Evolutionary conservation across 2,329 filamentous ascomycete genomes (phyloP).

Genomic region (Fusarium verticillioides): DNA sequence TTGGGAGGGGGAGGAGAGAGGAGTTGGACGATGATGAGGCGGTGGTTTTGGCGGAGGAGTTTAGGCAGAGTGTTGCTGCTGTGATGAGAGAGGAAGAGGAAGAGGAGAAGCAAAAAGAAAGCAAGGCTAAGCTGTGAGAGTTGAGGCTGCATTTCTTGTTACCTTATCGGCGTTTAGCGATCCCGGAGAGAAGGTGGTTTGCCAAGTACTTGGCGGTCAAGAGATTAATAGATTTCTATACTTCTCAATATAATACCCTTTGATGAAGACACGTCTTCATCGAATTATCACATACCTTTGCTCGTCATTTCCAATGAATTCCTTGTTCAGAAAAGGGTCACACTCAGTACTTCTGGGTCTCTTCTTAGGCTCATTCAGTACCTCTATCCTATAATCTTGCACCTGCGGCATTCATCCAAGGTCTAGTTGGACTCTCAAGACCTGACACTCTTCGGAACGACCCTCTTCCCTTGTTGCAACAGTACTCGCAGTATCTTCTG

Average conservation of each 20-base stretch:
- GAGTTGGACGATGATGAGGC: conserved; percentile 84
- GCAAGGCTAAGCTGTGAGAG: conserved; percentile 53
- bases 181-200: not conserved
- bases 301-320: conserved; percentile 87
- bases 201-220: not conserved
- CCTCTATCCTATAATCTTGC: conserved; percentile 62
- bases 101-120: conserved; percentile 23
- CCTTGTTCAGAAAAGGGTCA: conserved; percentile 77
- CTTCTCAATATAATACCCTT: conserved; percentile 20
- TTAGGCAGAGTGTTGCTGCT: conserved; percentile 62
- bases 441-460: conserved; percentile 87
- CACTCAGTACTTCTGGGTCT: not conserved
- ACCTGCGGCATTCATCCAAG: conserved; percentile 80
- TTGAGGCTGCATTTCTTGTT: conserved; percentile 7
- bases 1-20: conserved; percentile 76
- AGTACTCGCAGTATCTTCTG: conserved; percentile 78
- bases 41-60: conserved; percentile 64
- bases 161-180: conserved; percentile 7
- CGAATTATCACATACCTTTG: conserved; percentile 51
- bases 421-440: conserved; percentile 79
- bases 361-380: not conserved
- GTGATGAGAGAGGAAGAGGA: conserved; percentile 55
- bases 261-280: conserved; percentile 3
- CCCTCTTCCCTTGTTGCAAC: conserved; percentile 83
- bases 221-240: not conserved